phyloP scores from a whole-genome alignment of 306 rosid species.

The Purshia tridentata region DNA sequence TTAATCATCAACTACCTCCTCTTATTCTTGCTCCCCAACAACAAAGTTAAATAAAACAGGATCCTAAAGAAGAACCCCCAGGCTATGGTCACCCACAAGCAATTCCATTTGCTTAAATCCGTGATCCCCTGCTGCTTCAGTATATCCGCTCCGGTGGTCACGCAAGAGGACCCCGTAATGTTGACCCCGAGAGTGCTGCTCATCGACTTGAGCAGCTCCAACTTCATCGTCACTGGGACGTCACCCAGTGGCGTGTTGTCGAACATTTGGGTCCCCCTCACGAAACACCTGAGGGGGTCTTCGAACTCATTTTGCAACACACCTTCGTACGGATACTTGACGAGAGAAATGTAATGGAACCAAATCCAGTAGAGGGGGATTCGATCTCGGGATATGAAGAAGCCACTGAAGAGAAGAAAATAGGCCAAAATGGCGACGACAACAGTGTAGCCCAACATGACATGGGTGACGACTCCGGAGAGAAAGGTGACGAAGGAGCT shows the following conservation, averaged over 20 bases:
- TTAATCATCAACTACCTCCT: slow-evolving; percentile 32
- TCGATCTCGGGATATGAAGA: slow-evolving; percentile 69
- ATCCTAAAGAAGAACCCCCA: slow-evolving; percentile 84
- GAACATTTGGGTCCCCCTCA: slow-evolving; percentile 75
- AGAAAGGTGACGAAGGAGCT: slow-evolving; percentile 85
- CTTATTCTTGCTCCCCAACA: slow-evolving; percentile 78
- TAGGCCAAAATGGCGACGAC: slow-evolving; percentile 87
- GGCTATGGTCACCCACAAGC: slow-evolving; percentile 70
- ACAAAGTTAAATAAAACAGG: slow-evolving; percentile 60
- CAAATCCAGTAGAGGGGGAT: slow-evolving; percentile 83
- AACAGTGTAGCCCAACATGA: slow-evolving; percentile 81
- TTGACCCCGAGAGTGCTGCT: slow-evolving; percentile 59
- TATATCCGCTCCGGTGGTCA: slow-evolving; percentile 64
- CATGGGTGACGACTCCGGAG: slow-evolving; percentile 75
- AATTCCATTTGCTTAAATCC: slow-evolving; percentile 67
- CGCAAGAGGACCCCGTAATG: slow-evolving; percentile 60
- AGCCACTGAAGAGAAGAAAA: slow-evolving; percentile 81
- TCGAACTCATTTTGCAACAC: slow-evolving; percentile 77
- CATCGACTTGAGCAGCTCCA: slow-evolving; percentile 58
- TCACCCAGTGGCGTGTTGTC: slow-evolving; percentile 62
- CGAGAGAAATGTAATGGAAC: slow-evolving; percentile 83
- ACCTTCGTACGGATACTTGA: slow-evolving; percentile 86
- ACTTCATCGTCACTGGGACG: slow-evolving; percentile 47
- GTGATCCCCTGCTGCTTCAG: slow-evolving; percentile 75
- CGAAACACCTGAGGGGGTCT: slow-evolving; percentile 49